A percentile compares a stretch with the other conserved stretches of the same genome.
Evolutionary conservation across 352 stramenopile genomes (phyloP).

Genomic region (Phytophthora meadii): DNA sequence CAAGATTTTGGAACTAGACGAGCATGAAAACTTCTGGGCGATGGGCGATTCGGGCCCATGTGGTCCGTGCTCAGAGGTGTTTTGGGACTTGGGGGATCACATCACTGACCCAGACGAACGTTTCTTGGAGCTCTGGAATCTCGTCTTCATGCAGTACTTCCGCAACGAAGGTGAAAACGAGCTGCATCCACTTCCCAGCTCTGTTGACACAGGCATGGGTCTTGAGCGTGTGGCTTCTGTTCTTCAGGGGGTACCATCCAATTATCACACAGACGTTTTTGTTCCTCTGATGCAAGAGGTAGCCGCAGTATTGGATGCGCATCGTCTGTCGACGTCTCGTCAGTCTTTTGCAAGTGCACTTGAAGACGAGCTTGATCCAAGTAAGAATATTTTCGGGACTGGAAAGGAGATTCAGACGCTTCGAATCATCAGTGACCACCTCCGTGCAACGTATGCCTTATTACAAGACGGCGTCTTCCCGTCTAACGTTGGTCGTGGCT

Average conservation of each 20-base stretch:
- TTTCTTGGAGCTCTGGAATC: conserved; percentile 97
- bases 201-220: conserved; percentile 98
- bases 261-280: conserved; percentile 98
- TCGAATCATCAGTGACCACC: conserved; percentile 96
- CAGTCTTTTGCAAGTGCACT: conserved; percentile 50
- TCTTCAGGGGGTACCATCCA: conserved; percentile 93
- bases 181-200: conserved; percentile 87
- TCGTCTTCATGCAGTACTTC: conserved; percentile 98
- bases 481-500: conserved; percentile 95
- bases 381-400: conserved; percentile 50
- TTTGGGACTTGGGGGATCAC: conserved; percentile 91
- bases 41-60: conserved; percentile 96
- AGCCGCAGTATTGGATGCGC: conserved; percentile 54
- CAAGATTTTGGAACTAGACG: conserved; percentile 73
- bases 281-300: conserved; percentile 84
- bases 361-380: conserved; percentile 54
- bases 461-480: conserved; percentile 95
- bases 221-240: conserved; percentile 96
- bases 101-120: conserved; percentile 84
- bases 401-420: conserved; percentile 67
- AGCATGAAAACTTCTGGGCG: conserved; percentile 97
- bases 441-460: conserved; percentile 95
- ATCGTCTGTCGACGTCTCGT: conserved; percentile 8
- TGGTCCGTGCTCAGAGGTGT: conserved; percentile 95
- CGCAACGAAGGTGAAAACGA: conserved; percentile 81